Conservation (phyloP, 306 rosid species). For the Spatholobus suberectus region DNA sequence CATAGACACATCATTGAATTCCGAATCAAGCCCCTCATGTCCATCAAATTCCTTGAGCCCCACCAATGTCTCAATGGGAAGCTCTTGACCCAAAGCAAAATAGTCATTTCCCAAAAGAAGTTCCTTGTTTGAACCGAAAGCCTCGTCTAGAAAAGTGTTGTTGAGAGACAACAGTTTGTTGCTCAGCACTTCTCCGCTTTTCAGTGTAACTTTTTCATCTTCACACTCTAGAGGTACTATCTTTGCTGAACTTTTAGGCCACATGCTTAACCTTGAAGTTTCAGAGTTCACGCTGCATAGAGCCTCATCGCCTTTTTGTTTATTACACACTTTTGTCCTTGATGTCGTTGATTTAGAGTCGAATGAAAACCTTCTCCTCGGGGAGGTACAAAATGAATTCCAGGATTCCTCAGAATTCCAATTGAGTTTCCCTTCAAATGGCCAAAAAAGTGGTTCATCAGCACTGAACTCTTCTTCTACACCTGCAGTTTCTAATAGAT, state of each 20-base stretch:
- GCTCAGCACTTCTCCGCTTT: conserved; percentile 5
- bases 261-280: conserved; percentile 44
- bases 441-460: conserved; percentile 67
- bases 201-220: not conserved
- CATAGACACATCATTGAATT: conserved; percentile 37
- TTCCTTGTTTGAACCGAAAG: conserved; percentile 20
- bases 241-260: conserved; percentile 30
- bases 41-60: conserved; percentile 70
- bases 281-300: not conserved
- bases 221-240: conserved; percentile 5
- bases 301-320: conserved; percentile 13
- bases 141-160: not conserved
- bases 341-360: conserved; percentile 38
- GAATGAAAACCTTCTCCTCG: conserved; percentile 39
- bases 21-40: conserved; percentile 59
- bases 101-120: conserved; percentile 32
- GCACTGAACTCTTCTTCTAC: conserved; percentile 36
- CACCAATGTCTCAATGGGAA: conserved; percentile 59
- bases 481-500: conserved; percentile 16
- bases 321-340: too few species aligned
- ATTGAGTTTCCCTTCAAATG: conserved; percentile 44
- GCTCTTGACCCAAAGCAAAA: conserved; percentile 36
- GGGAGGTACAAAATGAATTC: conserved; percentile 53
- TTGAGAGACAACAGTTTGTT: not conserved
- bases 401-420: conserved; percentile 48